Percentiles rank a stretch among this genome's conserved stretches.
Evolutionary conservation across 495 filamentous ascomycete genomes (phyloP).

Genomic region (Thermothielavioides terrestris): DNA sequence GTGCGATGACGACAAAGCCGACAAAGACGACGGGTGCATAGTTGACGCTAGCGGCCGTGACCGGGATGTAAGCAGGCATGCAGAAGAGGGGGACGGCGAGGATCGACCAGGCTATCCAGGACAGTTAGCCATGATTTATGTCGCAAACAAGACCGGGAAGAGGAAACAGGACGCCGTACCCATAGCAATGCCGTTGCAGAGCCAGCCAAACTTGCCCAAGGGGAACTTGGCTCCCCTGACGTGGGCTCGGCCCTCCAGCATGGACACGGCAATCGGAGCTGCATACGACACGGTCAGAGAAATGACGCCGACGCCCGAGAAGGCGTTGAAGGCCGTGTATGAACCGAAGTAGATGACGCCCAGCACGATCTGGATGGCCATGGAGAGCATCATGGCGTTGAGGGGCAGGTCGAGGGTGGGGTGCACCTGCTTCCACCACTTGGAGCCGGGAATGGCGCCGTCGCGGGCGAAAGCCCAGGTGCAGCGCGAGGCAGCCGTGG

Average conservation of each 20-base stretch:
- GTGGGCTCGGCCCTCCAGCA: constrained; percentile 42
- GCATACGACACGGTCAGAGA: constrained; percentile 50
- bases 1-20: constrained; percentile 47
- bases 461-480: constrained; percentile 57
- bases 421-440: constrained; percentile 42
- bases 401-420: constrained; percentile 39
- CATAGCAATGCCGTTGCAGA: constrained; percentile 48
- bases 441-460: constrained; percentile 47
- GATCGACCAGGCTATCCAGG: constrained; percentile 45
- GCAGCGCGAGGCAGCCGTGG: constrained; percentile 49
- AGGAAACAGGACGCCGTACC: constrained; percentile 30
- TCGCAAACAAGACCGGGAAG: constrained; percentile 7
- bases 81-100: constrained; percentile 60
- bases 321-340: constrained; percentile 47
- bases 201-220: constrained; percentile 45
- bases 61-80: constrained; percentile 52
- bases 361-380: constrained; percentile 37
- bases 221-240: constrained; percentile 48
- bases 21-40: constrained; percentile 57
- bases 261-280: constrained; percentile 48
- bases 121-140: neutral
- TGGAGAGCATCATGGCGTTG: constrained; percentile 45
- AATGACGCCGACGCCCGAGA: constrained; percentile 56
- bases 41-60: constrained; percentile 50
- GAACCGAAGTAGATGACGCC: constrained; percentile 49